phyloP scores from a whole-genome alignment of 2,329 filamentous ascomycete genomes.

The Talaromyces marneffei region DNA sequence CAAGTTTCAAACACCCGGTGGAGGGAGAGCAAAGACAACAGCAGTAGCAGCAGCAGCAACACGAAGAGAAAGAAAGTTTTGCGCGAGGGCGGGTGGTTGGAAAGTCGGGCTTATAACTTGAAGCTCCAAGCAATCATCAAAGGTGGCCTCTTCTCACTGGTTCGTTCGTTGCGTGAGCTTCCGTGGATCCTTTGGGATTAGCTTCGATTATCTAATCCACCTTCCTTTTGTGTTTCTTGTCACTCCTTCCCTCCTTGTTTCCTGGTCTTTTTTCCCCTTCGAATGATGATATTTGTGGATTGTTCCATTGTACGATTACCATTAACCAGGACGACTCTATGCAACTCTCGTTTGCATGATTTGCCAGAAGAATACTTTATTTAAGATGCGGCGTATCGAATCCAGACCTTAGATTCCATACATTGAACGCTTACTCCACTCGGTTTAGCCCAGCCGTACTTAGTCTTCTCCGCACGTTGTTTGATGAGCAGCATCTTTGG shows the following conservation, averaged over 20 bases:
- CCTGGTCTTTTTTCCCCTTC: neutral
- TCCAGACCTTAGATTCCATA: neutral
- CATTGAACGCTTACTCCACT: slow-evolving; percentile 1
- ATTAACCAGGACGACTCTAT: neutral
- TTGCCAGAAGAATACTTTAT: neutral
- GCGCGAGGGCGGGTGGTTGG: slow-evolving; percentile 13
- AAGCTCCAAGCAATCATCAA: slow-evolving; percentile 28
- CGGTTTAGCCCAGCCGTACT: slow-evolving; percentile 1
- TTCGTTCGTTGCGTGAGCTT: neutral
- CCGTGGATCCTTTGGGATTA: slow-evolving; percentile 1
- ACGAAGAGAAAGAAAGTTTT: slow-evolving; percentile 13
- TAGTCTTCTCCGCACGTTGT: slow-evolving; percentile 1
- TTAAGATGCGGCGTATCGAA: neutral
- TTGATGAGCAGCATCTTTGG: slow-evolving; percentile 9
- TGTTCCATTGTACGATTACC: neutral
- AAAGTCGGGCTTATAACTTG: slow-evolving; percentile 25
- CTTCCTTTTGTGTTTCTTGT: neutral
- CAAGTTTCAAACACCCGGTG: slow-evolving; percentile 5
- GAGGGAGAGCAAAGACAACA: slow-evolving; percentile 12
- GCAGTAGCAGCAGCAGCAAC: slow-evolving; percentile 9
- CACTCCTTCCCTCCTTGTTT: neutral
- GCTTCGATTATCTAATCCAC: neutral
- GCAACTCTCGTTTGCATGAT: neutral
- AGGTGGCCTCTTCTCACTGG: slow-evolving; percentile 39
- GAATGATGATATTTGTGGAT: neutral